Evolutionary conservation across 805 yeast species (phyloP).

Genomic region (Maudiozyma serrabonitensis): DNA sequence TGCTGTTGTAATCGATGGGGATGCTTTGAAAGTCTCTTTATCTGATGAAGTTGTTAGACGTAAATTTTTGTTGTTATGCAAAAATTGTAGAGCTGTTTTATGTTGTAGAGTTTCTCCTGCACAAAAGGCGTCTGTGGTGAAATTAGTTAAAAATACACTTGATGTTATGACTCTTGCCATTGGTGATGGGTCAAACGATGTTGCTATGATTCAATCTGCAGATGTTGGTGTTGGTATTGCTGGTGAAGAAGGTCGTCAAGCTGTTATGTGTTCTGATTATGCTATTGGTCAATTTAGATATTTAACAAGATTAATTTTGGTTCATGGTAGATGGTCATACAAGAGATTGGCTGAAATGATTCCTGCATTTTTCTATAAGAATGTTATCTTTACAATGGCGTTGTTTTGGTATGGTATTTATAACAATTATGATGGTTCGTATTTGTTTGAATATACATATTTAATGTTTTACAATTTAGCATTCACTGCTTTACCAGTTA

Average conservation of each 20-base stretch:
- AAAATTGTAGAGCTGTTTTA: slow-evolving; percentile 70
- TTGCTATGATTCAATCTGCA: slow-evolving; percentile 85
- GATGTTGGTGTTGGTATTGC: slow-evolving; percentile 85
- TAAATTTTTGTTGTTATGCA: slow-evolving; percentile 62
- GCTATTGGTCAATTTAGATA: slow-evolving; percentile 79
- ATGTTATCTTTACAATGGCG: slow-evolving; percentile 64
- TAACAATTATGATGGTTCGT: slow-evolving; percentile 69
- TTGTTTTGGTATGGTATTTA: slow-evolving; percentile 74
- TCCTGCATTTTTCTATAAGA: slow-evolving; percentile 72
- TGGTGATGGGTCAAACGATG: slow-evolving; percentile 87
- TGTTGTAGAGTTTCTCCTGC: slow-evolving; percentile 87
- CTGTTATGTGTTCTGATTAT: slow-evolving; percentile 81
- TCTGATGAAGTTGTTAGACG: slow-evolving; percentile 35
- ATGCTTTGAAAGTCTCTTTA: slow-evolving; percentile 52
- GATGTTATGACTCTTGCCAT: slow-evolving; percentile 80
- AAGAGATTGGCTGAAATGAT: slow-evolving; percentile 76
- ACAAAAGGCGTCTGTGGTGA: slow-evolving; percentile 78
- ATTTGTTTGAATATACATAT: slow-evolving; percentile 67
- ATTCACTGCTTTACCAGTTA: slow-evolving; percentile 72
- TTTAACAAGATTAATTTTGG: slow-evolving; percentile 53
- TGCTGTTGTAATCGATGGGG: slow-evolving; percentile 76
- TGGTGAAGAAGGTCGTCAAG: slow-evolving; percentile 87
- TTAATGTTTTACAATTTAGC: slow-evolving; percentile 77
- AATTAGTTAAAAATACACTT: slow-evolving; percentile 60
- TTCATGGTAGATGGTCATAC: slow-evolving; percentile 84